Conservation (phyloP, 2,329 filamentous ascomycete species). For the Colletotrichum sublineola region DNA sequence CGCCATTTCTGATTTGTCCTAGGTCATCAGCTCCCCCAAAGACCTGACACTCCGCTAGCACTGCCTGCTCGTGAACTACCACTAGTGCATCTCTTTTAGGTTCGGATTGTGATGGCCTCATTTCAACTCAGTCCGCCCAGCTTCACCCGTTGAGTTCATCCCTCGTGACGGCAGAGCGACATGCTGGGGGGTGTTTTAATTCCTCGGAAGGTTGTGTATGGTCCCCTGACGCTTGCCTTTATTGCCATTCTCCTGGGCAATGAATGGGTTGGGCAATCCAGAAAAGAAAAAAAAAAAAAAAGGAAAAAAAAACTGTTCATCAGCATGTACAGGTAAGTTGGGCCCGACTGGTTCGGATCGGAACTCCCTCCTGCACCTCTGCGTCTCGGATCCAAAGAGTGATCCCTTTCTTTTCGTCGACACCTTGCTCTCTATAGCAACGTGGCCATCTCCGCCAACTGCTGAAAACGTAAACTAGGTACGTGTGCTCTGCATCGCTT, state of each 20-base stretch:
- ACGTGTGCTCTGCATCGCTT: constrained; percentile 29
- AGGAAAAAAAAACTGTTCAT: background rate
- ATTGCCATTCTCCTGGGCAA: constrained; percentile 24
- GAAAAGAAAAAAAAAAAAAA: no score
- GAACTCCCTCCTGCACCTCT: background rate
- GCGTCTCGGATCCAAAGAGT: constrained; percentile 4
- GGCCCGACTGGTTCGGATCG: background rate
- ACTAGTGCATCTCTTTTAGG: background rate
- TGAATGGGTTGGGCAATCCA: background rate
- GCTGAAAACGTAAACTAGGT: background rate
- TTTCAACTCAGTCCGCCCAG: constrained; percentile 15
- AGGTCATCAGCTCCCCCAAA: constrained; percentile 22
- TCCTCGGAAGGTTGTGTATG: constrained; percentile 25
- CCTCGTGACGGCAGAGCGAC: constrained; percentile 28
- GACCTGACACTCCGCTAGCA: background rate
- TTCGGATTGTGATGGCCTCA: constrained; percentile 37
- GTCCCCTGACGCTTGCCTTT: constrained; percentile 26
- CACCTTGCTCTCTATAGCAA: constrained; percentile 28
- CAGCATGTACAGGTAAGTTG: background rate
- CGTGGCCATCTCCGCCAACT: constrained; percentile 19
- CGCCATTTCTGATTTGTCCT: constrained; percentile 40
- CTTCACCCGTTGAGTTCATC: constrained; percentile 29
- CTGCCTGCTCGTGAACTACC: constrained; percentile 1
- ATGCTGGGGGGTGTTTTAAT: constrained; percentile 30
- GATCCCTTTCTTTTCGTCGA: constrained; percentile 15